Conservation (phyloP, 2,329 filamentous ascomycete species). For the Aspergillus flavus region DNA sequence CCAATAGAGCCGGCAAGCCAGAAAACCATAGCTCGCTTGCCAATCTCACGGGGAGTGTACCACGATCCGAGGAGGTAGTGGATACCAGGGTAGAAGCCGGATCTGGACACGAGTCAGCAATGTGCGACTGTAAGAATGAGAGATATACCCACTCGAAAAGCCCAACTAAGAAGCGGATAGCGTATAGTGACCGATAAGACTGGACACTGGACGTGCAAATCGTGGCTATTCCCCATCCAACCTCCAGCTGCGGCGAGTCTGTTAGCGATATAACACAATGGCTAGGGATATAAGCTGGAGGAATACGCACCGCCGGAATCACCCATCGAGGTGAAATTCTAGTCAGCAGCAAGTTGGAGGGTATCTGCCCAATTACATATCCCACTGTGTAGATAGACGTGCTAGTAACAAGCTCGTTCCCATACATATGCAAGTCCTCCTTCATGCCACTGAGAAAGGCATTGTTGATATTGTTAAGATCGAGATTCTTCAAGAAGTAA, state of each 20-base stretch:
- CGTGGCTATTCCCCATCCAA: constrained; percentile 33
- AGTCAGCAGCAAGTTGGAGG: constrained; percentile 50
- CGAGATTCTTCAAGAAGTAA: constrained; percentile 38
- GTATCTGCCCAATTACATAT: constrained; percentile 49
- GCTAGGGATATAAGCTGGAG: constrained; percentile 1
- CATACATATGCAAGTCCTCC: constrained; percentile 39
- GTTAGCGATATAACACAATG: background rate
- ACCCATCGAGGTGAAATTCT: constrained; percentile 48
- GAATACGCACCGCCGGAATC: constrained; percentile 32
- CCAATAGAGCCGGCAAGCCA: constrained; percentile 26
- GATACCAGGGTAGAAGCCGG: constrained; percentile 28
- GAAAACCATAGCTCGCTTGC: constrained; percentile 28
- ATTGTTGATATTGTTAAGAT: constrained; percentile 48
- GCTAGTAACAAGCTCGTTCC: constrained; percentile 41
- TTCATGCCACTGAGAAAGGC: constrained; percentile 44
- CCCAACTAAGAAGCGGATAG: constrained; percentile 30
- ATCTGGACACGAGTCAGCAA: constrained; percentile 6
- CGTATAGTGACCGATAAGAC: constrained; percentile 26
- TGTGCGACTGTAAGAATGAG: background rate
- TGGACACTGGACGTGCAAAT: constrained; percentile 27
- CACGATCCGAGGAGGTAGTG: constrained; percentile 31
- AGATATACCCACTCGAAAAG: constrained; percentile 27
- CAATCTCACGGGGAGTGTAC: constrained; percentile 29
- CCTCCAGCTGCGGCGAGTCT: constrained; percentile 23
- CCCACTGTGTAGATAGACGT: constrained; percentile 50